Evolutionary conservation across 2,329 filamentous ascomycete genomes (phyloP).

Genomic region (Xylaria sp.): DNA sequence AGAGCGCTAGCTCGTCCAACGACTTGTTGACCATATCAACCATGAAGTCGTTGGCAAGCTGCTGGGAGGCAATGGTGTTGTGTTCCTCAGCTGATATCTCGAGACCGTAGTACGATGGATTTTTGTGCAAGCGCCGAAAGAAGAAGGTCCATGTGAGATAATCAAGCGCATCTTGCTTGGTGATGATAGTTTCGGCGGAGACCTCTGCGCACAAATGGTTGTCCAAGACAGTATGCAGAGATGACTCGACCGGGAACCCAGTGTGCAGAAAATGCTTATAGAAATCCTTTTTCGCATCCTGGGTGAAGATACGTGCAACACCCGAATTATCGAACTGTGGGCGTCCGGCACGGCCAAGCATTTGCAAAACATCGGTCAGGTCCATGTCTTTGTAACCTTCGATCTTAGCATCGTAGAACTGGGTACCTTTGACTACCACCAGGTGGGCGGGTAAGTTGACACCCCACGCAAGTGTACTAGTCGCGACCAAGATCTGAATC

Average conservation of each 20-base stretch:
- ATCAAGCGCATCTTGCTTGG: constrained; percentile 96
- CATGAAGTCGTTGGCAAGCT: constrained; percentile 93
- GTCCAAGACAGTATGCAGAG: constrained; percentile 93
- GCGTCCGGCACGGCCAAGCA: constrained; percentile 93
- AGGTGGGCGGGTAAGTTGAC: constrained; percentile 97
- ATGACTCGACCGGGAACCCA: constrained; percentile 96
- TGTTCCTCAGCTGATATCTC: constrained; percentile 94
- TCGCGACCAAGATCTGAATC: constrained; percentile 95
- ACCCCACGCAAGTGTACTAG: constrained; percentile 96
- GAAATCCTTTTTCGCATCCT: constrained; percentile 97
- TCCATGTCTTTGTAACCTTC: constrained; percentile 99
- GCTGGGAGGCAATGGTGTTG: constrained; percentile 85
- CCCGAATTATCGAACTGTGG: constrained; percentile 97
- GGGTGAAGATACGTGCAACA: constrained; percentile 96
- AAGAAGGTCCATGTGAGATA: constrained; percentile 99
- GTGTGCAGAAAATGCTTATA: constrained; percentile 99
- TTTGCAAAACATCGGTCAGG: constrained; percentile 95
- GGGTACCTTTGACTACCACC: constrained; percentile 97
- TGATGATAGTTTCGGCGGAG: constrained; percentile 89
- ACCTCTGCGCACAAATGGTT: constrained; percentile 97
- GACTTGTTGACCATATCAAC: constrained; percentile 90
- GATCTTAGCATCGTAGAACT: constrained; percentile 97
- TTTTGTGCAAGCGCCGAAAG: constrained; percentile 96
- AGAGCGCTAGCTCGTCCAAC: constrained; percentile 81
- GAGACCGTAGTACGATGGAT: constrained; percentile 96